These are phyloP conservation scores for Paramecium primaurelia DNA, from an alignment of 73 alveolate species.

Conservation along the genomic window DNA sequence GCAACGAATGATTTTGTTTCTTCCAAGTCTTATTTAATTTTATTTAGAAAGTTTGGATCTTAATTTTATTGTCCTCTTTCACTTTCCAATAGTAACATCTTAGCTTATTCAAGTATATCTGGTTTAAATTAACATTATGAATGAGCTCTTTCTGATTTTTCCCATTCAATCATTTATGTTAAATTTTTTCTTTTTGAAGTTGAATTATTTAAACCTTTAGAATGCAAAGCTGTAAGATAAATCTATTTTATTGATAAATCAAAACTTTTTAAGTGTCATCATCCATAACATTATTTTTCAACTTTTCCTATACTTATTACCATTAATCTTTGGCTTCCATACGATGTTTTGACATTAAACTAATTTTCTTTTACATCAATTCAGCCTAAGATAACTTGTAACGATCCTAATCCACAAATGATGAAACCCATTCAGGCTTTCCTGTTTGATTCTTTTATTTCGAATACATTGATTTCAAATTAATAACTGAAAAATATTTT, in stretches of 20 bases:
- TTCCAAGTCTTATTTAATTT: not conserved
- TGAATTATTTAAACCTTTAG: not conserved
- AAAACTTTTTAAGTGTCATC: slow-evolving; percentile 54
- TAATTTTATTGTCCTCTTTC: not conserved
- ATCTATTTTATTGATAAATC: not conserved
- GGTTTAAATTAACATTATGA: not conserved
- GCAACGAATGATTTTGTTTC: slow-evolving; percentile 3
- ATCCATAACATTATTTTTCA: slow-evolving; percentile 46
- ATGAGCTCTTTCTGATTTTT: not conserved
- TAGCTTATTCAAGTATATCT: slow-evolving; percentile 30
- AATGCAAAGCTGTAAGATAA: slow-evolving; percentile 17
- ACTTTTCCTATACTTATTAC: slow-evolving; percentile 32
- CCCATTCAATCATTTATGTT: slow-evolving; percentile 48
- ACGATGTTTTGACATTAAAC: slow-evolving; percentile 43
- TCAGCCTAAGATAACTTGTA: not conserved
- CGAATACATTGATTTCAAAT: not conserved
- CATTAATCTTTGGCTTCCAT: slow-evolving; percentile 57
- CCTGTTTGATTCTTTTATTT: not conserved
- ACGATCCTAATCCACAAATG: not conserved
- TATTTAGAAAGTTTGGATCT: not conserved
- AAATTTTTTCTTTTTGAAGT: not conserved
- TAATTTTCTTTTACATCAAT: slow-evolving; percentile 47
- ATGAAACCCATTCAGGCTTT: slow-evolving; percentile 18
- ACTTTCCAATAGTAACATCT: not conserved
- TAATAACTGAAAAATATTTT: not conserved